Base-by-base conservation (phyloP, 2,329 filamentous ascomycete species). In the Apiospora sp. region DNA sequence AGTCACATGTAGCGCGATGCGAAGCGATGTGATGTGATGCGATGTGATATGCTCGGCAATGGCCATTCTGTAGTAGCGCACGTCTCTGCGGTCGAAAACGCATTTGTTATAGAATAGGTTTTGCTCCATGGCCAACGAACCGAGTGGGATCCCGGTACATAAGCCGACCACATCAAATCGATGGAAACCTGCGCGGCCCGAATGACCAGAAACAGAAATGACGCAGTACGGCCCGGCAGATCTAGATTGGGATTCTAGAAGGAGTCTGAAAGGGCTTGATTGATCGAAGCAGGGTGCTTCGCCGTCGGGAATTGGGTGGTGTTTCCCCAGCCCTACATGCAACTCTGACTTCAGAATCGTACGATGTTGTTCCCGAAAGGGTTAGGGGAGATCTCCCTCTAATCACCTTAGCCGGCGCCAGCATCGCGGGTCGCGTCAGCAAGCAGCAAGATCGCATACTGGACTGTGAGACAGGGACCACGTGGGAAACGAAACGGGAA, bases 311-410 rank as follows among this genome's bases (percentile, higher is more conserved):
- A n/a, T n/a, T n/a, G 34, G 30, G 30, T 64, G 58, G 37, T 34
- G 22, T 64, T 64, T n/a, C 44, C 24, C 16, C 67, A 49, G 67
- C 67, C 67, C 67, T 69, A 49, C 44, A 69, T 69, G 43, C 44
- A 41, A 69, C 67, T 49, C 67, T 49, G 67, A 49, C 67, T 69
- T 69, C 44, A 69, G 48, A 69, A 69, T 69, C 67, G 67, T 69
- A 69, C 67, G 67, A 69, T 69, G 22, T 69, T 49, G 67, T 49
- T 69, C 67, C 67, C 44, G 34, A 69, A 69, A 46, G 67, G 67
- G 67, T 37, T 48, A 37, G 67, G 16, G 44, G 34, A 49, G 48
- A 49, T 46, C 27, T 49, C 67, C 44, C 7, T 27, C 24, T 44
- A 34, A 34, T 27, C 37, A 10, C 41, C 44, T 24, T n/a, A 49